Evolutionary conservation across 768 basidiomycete species (phyloP).

Genomic region (Sutorius australiensis): DNA sequence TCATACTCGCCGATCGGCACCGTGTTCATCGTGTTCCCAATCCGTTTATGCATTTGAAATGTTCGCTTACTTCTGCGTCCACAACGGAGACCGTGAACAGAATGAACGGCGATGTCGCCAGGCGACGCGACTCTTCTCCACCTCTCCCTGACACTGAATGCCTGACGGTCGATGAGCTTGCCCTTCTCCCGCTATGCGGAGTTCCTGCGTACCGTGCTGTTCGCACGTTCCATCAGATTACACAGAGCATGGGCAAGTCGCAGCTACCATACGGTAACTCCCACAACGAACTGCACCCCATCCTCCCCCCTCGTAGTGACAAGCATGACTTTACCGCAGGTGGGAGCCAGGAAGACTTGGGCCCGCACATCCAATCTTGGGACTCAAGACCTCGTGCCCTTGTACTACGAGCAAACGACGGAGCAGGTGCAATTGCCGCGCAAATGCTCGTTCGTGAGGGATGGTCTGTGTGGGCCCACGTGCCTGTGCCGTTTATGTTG

Average conservation of each 20-base stretch:
- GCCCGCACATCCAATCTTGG: constrained; percentile 1
- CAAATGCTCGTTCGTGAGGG: constrained; percentile 72
- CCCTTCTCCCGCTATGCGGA: constrained; percentile 74
- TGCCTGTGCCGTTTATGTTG: constrained; percentile 37
- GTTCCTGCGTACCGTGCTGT: constrained; percentile 81
- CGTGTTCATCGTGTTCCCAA: constrained; percentile 71
- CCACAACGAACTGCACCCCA: constrained; percentile 28
- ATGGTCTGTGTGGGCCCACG: constrained; percentile 74
- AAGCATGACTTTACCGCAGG: constrained; percentile 24
- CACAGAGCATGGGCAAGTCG: constrained; percentile 20
- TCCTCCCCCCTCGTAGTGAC: constrained; percentile 24
- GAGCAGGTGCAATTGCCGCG: constrained; percentile 68
- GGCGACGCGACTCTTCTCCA: constrained; percentile 8
- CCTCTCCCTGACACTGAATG: constrained; percentile 9
- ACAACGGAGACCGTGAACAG: constrained; percentile 9
- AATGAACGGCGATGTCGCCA: constrained; percentile 6
- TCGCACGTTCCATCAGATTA: constrained; percentile 52
- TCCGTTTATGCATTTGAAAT: constrained; percentile 41
- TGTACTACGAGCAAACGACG: constrained; percentile 71
- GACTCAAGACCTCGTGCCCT: constrained; percentile 42
- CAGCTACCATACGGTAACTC: constrained; percentile 24
- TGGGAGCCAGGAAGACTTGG: constrained; percentile 20
- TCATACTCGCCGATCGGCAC: constrained; percentile 77
- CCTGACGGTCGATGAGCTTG: constrained; percentile 66
- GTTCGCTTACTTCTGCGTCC: constrained; percentile 16